Conservation (phyloP, 495 filamentous ascomycete genomes). For the Beverwykella pulmonaria region DNA sequence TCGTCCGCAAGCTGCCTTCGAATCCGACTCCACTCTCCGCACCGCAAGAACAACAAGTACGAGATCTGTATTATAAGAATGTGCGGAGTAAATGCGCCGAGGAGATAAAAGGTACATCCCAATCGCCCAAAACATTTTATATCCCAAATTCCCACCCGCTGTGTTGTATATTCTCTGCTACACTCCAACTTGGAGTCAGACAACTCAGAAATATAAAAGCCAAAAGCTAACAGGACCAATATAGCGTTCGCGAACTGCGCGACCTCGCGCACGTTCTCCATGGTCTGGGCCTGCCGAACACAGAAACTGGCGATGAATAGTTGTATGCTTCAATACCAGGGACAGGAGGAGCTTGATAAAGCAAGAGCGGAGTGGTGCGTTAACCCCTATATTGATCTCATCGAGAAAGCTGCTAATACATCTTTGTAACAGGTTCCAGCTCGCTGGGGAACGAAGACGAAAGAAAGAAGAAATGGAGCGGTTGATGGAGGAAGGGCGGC, state of each 20-base stretch:
- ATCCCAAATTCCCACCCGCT: too few species aligned
- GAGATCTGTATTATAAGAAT: constrained; percentile 84
- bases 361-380: constrained; percentile 96
- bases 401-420: too few species aligned
- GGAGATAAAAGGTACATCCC: constrained; percentile 76
- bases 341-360: constrained; percentile 78
- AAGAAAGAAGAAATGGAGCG: constrained; percentile 64
- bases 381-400: too few species aligned
- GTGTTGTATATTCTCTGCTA: too few species aligned
- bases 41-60: constrained; percentile 86
- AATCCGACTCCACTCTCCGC: constrained; percentile 94
- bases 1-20: constrained; percentile 59
- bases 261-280: constrained; percentile 76
- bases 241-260: constrained; percentile 90
- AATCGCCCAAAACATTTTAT: not conserved
- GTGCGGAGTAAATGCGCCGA: constrained; percentile 76
- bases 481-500: constrained; percentile 51
- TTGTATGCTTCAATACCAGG: constrained; percentile 88
- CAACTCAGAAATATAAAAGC: too few species aligned
- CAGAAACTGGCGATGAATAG: constrained; percentile 84
- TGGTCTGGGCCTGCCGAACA: constrained; percentile 79
- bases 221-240: not conserved
- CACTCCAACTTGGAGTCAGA: too few species aligned
- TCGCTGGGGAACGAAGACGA: constrained; percentile 64
- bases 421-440: too few species aligned